Percentiles rank a stretch among this genome's conserved stretches.
Conservation (phyloP, 2,329 filamentous ascomycete genomes). For the Keithomyces neogunnii region DNA sequence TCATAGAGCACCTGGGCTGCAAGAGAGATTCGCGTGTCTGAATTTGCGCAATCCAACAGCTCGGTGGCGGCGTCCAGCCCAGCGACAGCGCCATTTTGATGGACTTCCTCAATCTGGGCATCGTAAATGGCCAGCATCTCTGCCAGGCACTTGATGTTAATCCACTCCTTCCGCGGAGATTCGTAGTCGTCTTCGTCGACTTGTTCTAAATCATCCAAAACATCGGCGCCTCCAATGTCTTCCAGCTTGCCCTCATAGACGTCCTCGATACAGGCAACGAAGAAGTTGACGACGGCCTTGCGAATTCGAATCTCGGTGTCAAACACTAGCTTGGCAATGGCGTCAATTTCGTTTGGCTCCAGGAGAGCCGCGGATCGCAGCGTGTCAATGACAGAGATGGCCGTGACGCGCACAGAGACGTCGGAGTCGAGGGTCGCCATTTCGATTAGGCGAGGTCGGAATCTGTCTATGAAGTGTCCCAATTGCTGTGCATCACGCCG, state of each 20-base stretch:
- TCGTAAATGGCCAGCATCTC: constrained; percentile 81
- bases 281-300: constrained; percentile 84
- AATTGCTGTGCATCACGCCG: constrained; percentile 74
- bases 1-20: constrained; percentile 82
- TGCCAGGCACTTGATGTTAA: constrained; percentile 83
- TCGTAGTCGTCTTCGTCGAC: constrained; percentile 69
- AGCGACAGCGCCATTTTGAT: constrained; percentile 34
- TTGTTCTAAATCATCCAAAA: constrained; percentile 65
- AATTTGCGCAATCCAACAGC: constrained; percentile 52
- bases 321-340: constrained; percentile 79
- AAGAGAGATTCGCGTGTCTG: constrained; percentile 76
- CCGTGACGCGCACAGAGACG: constrained; percentile 66
- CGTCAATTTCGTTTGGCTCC: constrained; percentile 85
- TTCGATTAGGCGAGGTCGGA: constrained; percentile 78
- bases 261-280: constrained; percentile 78
- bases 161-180: constrained; percentile 72
- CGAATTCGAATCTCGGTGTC: constrained; percentile 78
- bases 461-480: constrained; percentile 88
- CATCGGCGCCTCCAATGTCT: constrained; percentile 73
- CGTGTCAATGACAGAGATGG: constrained; percentile 73
- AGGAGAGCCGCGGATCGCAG: constrained; percentile 78
- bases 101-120: constrained; percentile 52
- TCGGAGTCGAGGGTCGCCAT: constrained; percentile 87
- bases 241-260: constrained; percentile 72
- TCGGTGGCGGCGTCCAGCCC: constrained; percentile 42